phyloP scores from a whole-genome alignment of 371 early-diverging fungal genomes.

The Encephalitozoon intestinalis region DNA sequence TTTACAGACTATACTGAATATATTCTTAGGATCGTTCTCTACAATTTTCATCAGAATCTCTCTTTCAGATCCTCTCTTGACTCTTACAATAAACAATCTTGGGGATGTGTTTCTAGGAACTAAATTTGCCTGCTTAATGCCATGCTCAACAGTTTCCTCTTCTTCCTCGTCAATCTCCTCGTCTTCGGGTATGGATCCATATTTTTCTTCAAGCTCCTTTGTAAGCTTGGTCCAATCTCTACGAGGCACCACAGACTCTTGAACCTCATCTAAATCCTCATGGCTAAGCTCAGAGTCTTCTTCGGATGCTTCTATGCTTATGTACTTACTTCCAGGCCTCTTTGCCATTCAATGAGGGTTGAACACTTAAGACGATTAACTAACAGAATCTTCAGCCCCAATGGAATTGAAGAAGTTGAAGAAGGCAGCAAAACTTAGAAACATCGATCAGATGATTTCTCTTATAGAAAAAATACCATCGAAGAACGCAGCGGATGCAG shows the following conservation, averaged over 20 bases:
- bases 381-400: neutral
- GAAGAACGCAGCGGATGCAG: neutral
- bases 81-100: slow-evolving; percentile 57
- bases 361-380: neutral
- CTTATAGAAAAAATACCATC: neutral
- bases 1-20: slow-evolving; percentile 64
- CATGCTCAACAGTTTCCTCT: neutral
- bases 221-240: slow-evolving; percentile 43
- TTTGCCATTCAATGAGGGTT: slow-evolving; percentile 13
- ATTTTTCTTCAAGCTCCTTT: slow-evolving; percentile 51
- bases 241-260: neutral
- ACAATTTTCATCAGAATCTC: slow-evolving; percentile 37
- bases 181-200: slow-evolving; percentile 27
- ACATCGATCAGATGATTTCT: neutral
- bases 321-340: slow-evolving; percentile 39
- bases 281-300: slow-evolving; percentile 24
- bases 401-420: neutral
- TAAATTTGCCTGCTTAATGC: slow-evolving; percentile 45
- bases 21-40: slow-evolving; percentile 10
- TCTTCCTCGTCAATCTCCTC: slow-evolving; percentile 39
- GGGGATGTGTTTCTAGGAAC: slow-evolving; percentile 53
- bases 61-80: slow-evolving; percentile 53
- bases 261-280: slow-evolving; percentile 20
- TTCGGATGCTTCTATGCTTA: slow-evolving; percentile 57
- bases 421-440: neutral